Evolutionary conservation across 192 early-diverging fungal species (phyloP).

Genomic region (Podila epigama): DNA sequence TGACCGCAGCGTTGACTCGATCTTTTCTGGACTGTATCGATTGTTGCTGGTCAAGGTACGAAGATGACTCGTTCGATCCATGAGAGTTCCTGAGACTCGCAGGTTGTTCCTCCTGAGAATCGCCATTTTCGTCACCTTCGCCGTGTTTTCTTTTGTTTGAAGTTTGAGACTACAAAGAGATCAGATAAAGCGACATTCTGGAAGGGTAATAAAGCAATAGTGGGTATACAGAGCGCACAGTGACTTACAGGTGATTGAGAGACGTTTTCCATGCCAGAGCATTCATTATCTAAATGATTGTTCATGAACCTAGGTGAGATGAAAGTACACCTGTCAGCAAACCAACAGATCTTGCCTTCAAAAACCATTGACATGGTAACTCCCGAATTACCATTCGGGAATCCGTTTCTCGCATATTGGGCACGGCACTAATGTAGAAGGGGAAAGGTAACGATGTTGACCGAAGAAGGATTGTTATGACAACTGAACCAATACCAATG

Average conservation of each 20-base stretch:
- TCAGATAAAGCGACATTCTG: neutral
- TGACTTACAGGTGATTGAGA: slow-evolving; percentile 11
- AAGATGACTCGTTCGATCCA: neutral
- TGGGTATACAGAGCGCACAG: neutral
- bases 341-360: neutral
- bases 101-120: neutral
- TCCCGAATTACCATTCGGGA: slow-evolving; percentile 18
- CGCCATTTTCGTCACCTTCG: slow-evolving; percentile 12
- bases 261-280: slow-evolving; percentile 31
- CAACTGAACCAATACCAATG: neutral
- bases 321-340: neutral
- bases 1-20: slow-evolving; percentile 21
- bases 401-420: slow-evolving; percentile 57
- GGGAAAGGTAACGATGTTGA: neutral
- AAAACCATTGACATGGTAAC: neutral
- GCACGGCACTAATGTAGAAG: slow-evolving; percentile 50
- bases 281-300: slow-evolving; percentile 58
- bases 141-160: slow-evolving; percentile 29
- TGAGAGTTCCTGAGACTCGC: neutral
- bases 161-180: neutral
- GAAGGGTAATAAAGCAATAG: neutral
- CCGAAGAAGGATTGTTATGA: neutral
- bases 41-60: neutral
- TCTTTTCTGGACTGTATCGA: slow-evolving; percentile 28
- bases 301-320: slow-evolving; percentile 49